These are phyloP conservation scores for Fusarium domesticum DNA, from an alignment of 2,329 filamentous ascomycete genomes.

Conservation along the genomic window DNA sequence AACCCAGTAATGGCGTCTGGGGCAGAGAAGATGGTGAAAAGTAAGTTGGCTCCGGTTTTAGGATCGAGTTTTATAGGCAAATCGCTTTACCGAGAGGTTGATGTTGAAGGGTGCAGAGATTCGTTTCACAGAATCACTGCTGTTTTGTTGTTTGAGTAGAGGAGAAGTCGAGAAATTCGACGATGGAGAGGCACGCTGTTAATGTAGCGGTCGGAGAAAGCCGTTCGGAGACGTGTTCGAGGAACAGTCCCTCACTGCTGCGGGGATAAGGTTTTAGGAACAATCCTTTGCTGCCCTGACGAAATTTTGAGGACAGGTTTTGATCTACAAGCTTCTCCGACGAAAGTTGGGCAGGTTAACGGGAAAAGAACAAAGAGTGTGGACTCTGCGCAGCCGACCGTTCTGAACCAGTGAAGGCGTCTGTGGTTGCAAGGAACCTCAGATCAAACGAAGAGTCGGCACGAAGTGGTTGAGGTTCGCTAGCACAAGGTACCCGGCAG, in stretches of 20 bases:
- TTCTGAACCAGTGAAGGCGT: slow-evolving; percentile 63
- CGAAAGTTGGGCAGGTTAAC: background rate
- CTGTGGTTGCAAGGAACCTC: slow-evolving; percentile 39
- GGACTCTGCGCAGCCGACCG: slow-evolving; percentile 35
- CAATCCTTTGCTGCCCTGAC: background rate
- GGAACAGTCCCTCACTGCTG: background rate
- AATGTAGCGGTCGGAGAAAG: background rate
- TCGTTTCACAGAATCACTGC: slow-evolving; percentile 2
- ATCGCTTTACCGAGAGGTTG: background rate
- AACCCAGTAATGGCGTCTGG: background rate
- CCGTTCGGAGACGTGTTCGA: background rate
- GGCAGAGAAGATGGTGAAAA: background rate
- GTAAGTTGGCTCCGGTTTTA: background rate
- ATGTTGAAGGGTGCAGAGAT: background rate
- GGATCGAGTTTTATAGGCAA: background rate
- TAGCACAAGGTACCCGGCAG: slow-evolving; percentile 14
- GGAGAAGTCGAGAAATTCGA: background rate
- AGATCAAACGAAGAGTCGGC: slow-evolving; percentile 40
- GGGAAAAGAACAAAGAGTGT: slow-evolving; percentile 3
- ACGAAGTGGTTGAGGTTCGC: slow-evolving; percentile 32
- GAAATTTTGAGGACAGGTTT: background rate
- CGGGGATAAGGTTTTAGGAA: background rate
- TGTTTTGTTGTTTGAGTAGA: slow-evolving; percentile 4
- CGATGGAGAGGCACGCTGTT: background rate
- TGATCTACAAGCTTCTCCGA: no score